These are phyloP conservation scores for Diaporthe destruens DNA, from an alignment of 2,329 filamentous ascomycete genomes.

Conservation along the genomic window DNA sequence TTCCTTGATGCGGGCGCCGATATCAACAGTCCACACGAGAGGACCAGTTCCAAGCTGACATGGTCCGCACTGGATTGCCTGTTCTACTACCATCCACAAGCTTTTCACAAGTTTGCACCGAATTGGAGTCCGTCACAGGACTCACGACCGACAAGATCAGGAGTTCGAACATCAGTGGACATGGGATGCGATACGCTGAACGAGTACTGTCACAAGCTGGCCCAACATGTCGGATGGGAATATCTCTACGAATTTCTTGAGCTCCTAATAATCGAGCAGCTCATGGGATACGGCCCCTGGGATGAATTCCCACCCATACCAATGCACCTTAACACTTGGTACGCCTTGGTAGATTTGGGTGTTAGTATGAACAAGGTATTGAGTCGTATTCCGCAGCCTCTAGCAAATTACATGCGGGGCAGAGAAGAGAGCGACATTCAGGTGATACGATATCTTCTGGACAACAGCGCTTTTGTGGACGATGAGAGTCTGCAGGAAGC, in stretches of 20 bases:
- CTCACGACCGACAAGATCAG: neutral
- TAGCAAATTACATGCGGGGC: neutral
- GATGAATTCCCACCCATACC: rapidly evolving
- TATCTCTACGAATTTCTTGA: neutral
- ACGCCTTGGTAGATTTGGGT: neutral
- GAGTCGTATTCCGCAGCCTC: neutral
- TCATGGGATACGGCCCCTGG: neutral
- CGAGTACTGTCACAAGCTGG: neutral
- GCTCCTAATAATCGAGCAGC: neutral
- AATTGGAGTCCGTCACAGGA: neutral
- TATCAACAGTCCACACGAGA: neutral
- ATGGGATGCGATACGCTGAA: rapidly evolving
- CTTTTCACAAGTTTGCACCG: neutral
- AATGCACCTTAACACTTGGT: neutral
- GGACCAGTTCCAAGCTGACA: too few relatives aligned
- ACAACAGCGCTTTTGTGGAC: neutral
- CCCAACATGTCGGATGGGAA: neutral
- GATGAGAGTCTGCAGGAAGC: neutral
- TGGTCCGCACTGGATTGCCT: neutral
- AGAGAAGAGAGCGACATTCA: neutral
- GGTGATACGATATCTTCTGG: neutral
- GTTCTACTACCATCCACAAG: neutral
- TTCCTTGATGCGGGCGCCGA: neutral
- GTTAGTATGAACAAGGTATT: neutral
- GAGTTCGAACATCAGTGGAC: neutral